A percentile compares a stretch with the other conserved stretches of the same genome.
These are phyloP conservation scores for Nemania serpens DNA, from an alignment of 2,329 filamentous ascomycete genomes.

Conservation along the genomic window DNA sequence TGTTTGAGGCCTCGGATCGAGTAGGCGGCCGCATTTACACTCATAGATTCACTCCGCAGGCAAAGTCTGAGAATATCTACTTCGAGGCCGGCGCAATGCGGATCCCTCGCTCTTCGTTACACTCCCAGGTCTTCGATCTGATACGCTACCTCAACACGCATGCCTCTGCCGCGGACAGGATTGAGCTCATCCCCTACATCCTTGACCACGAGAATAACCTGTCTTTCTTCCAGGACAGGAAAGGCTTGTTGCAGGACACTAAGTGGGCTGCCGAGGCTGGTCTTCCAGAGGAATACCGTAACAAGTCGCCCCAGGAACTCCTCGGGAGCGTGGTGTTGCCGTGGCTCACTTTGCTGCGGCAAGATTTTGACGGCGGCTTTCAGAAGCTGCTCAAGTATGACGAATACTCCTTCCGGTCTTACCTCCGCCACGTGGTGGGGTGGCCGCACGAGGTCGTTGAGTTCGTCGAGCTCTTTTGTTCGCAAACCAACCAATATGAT, in stretches of 20 bases:
- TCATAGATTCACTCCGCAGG: constrained; percentile 12
- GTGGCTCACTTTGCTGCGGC: constrained; percentile 12
- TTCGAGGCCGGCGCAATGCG: constrained; percentile 29
- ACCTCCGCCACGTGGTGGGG: not conserved
- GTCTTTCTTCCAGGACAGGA: not conserved
- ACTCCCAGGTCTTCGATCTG: constrained; percentile 19
- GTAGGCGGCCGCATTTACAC: constrained; percentile 25
- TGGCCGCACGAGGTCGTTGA: constrained; percentile 27
- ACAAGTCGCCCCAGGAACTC: constrained; percentile 14
- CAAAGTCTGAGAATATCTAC: constrained; percentile 13
- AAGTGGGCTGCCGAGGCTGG: not conserved
- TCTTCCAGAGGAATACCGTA: constrained; percentile 10
- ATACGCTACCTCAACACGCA: constrained; percentile 20
- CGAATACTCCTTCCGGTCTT: constrained; percentile 20
- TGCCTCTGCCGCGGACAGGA: constrained; percentile 3
- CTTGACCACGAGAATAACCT: constrained; percentile 17
- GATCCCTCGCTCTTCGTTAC: constrained; percentile 17
- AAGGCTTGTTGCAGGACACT: not conserved
- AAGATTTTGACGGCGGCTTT: constrained; percentile 23
- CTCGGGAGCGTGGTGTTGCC: constrained; percentile 12
- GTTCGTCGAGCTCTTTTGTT: constrained; percentile 21
- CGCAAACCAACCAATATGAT: constrained; percentile 25
- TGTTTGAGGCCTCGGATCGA: constrained; percentile 19
- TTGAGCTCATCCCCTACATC: constrained; percentile 25
- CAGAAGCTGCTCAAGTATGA: constrained; percentile 20